A percentile compares a stretch with the other conserved stretches of the same genome.
These are phyloP conservation scores for Pseudohalonectria lignicola DNA, from an alignment of 2,329 filamentous ascomycete genomes.

Conservation along the genomic window DNA sequence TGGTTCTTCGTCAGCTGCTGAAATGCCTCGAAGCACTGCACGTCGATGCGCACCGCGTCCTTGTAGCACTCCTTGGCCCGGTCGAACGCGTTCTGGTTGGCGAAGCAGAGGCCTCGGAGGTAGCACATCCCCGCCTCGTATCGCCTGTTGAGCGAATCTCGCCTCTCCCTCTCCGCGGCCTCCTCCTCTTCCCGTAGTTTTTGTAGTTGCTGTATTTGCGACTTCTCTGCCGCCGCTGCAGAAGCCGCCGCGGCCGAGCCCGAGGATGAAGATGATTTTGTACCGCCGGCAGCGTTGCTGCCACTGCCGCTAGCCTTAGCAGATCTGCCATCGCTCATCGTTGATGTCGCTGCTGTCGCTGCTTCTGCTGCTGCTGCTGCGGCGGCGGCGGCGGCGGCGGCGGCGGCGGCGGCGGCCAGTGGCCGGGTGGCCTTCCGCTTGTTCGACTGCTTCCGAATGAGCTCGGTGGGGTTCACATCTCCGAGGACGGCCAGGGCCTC, in stretches of 20 bases:
- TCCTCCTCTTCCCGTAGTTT: slow-evolving; percentile 3
- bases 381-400: slow-evolving; percentile 5
- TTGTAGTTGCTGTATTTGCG: no score
- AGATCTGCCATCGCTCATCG: no score
- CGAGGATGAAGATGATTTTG: slow-evolving; percentile 13
- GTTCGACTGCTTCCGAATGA: slow-evolving; percentile 56
- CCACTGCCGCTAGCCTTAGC: slow-evolving; percentile 14
- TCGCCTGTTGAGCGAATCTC: slow-evolving; percentile 64
- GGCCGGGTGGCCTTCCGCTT: slow-evolving; percentile 66
- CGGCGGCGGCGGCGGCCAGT: slow-evolving; percentile 6
- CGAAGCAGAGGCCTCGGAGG: slow-evolving; percentile 83
- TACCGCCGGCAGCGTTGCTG: slow-evolving; percentile 16
- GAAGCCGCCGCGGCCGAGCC: slow-evolving; percentile 5
- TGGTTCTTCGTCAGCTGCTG: slow-evolving; percentile 97
- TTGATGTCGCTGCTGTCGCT: no score
- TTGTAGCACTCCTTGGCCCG: slow-evolving; percentile 98
- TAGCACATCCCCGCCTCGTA: slow-evolving; percentile 98
- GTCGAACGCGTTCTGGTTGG: slow-evolving; percentile 95
- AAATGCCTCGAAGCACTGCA: slow-evolving; percentile 97
- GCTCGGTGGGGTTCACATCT: slow-evolving; percentile 85
- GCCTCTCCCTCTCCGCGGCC: slow-evolving; percentile 31
- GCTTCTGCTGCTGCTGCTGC: no score
- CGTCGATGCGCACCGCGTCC: slow-evolving; percentile 90
- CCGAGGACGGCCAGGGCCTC: slow-evolving; percentile 80
- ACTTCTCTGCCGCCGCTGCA: slow-evolving; percentile 4